phyloP scores from a whole-genome alignment of 345 rosid genomes.

The Clarkia xantiana region DNA sequence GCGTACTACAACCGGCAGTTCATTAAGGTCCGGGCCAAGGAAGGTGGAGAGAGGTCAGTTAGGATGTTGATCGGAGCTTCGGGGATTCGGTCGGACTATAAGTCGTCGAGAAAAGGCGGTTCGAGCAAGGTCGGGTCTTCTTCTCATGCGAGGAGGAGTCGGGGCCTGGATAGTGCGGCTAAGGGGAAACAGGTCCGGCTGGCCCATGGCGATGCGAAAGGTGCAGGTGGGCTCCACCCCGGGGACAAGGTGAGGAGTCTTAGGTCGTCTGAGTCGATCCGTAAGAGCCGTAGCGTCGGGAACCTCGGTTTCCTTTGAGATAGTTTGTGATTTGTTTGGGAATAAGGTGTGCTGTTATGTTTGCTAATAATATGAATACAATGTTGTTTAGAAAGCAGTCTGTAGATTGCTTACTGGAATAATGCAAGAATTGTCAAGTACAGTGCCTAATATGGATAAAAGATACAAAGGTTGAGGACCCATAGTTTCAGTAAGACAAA shows the following conservation, averaged over 20 bases:
- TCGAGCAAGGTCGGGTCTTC: slow-evolving; percentile 29
- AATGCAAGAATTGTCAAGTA: too few relatives aligned
- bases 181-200: slow-evolving; percentile 29
- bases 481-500: too few relatives aligned
- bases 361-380: too few relatives aligned
- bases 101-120: slow-evolving; percentile 41
- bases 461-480: too few relatives aligned
- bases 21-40: slow-evolving; percentile 42
- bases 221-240: slow-evolving; percentile 14
- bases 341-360: too few relatives aligned
- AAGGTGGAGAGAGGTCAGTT: slow-evolving; percentile 47
- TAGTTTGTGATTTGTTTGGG: background rate
- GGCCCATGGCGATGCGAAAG: slow-evolving; percentile 24
- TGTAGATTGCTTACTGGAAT: too few relatives aligned
- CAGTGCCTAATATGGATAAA: too few relatives aligned
- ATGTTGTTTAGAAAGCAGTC: too few relatives aligned
- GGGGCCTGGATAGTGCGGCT: slow-evolving; percentile 7
- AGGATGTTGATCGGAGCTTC: slow-evolving; percentile 45
- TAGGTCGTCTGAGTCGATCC: slow-evolving; percentile 38
- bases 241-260: slow-evolving; percentile 31
- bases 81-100: slow-evolving; percentile 51
- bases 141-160: slow-evolving; percentile 31
- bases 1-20: slow-evolving; percentile 72
- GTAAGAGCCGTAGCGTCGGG: slow-evolving; percentile 72
- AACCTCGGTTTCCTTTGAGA: slow-evolving; percentile 30